Conservation (phyloP, 306 rosid species). For the Biancaea sappan region DNA sequence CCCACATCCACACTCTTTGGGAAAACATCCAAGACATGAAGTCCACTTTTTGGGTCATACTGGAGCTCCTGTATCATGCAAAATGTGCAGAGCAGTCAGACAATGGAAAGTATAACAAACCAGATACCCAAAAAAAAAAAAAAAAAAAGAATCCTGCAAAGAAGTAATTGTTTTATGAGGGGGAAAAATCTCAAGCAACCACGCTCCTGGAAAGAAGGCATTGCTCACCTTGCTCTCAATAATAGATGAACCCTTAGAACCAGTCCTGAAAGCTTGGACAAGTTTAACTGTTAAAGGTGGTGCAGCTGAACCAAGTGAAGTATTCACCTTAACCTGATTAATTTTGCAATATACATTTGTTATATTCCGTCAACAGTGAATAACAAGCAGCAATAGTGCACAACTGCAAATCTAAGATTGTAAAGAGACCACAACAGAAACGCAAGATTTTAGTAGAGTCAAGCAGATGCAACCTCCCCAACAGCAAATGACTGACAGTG, state of each 20-base stretch:
- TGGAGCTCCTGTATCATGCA: constrained; percentile 71
- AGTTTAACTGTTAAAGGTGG: constrained; percentile 88
- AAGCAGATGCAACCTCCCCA: constrained; percentile 22
- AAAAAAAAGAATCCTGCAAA: not conserved
- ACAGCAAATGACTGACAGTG: not conserved
- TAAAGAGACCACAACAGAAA: constrained; percentile 21
- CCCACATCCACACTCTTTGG: constrained; percentile 74
- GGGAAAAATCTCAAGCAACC: not conserved
- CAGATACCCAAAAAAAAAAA: constrained; percentile 17
- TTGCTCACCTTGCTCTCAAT: constrained; percentile 64
- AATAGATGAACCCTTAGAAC: constrained; percentile 61
- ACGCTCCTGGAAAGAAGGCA: constrained; percentile 27
- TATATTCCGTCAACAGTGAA: constrained; percentile 22
- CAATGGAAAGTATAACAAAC: constrained; percentile 12
- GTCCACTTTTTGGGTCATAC: constrained; percentile 60
- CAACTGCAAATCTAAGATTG: constrained; percentile 4
- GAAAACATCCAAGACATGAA: constrained; percentile 67
- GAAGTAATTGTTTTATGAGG: constrained; percentile 2
- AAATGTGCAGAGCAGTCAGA: constrained; percentile 28
- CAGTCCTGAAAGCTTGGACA: constrained; percentile 62
- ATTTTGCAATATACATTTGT: constrained; percentile 31
- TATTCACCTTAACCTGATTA: constrained; percentile 82
- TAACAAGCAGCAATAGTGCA: constrained; percentile 19
- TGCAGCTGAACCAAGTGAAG: constrained; percentile 89
- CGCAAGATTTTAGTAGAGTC: constrained; percentile 19